Evolutionary conservation across 108 stramenopile species (phyloP).

Genomic region (Cyclostephanos invisitatus): DNA sequence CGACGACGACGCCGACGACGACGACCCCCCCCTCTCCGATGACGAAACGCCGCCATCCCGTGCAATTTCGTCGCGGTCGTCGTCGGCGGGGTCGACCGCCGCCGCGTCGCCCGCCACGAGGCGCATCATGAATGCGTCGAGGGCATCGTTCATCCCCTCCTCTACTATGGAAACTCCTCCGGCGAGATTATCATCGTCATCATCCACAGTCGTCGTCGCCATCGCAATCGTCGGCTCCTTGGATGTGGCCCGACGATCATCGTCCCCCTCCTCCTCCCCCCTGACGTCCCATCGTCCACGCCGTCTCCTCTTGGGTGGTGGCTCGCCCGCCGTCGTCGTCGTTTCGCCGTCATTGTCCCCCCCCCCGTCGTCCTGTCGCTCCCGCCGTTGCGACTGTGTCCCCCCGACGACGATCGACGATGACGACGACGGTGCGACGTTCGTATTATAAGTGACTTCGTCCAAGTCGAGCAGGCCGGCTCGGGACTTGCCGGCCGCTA

Average conservation of each 20-base stretch:
- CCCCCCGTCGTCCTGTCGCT: constrained; percentile 24
- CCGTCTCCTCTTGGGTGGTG: constrained; percentile 51
- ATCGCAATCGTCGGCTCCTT: not conserved
- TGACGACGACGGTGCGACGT: not conserved
- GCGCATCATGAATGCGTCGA: constrained; percentile 87
- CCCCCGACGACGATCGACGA: not conserved
- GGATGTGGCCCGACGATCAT: not conserved
- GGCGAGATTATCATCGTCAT: not conserved
- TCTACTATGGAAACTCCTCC: not conserved
- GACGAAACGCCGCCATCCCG: constrained; percentile 15
- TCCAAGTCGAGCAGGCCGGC: constrained; percentile 18
- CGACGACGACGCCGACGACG: too few relatives aligned
- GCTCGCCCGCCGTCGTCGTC: constrained; percentile 17
- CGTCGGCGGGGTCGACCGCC: constrained; percentile 56
- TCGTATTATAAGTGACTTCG: constrained; percentile 13
- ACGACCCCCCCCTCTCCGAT: constrained; percentile 46
- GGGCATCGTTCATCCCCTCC: constrained; percentile 61
- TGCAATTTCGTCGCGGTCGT: constrained; percentile 11
- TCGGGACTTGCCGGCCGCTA: constrained; percentile 2
- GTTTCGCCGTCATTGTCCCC: constrained; percentile 14
- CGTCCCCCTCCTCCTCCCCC: constrained; percentile 25
- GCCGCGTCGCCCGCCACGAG: constrained; percentile 65
- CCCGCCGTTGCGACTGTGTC: not conserved
- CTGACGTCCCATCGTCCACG: constrained; percentile 64
- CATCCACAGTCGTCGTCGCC: not conserved